Evolutionary conservation across 495 filamentous ascomycete species (phyloP).

Genomic region (Aspergillus wentii): DNA sequence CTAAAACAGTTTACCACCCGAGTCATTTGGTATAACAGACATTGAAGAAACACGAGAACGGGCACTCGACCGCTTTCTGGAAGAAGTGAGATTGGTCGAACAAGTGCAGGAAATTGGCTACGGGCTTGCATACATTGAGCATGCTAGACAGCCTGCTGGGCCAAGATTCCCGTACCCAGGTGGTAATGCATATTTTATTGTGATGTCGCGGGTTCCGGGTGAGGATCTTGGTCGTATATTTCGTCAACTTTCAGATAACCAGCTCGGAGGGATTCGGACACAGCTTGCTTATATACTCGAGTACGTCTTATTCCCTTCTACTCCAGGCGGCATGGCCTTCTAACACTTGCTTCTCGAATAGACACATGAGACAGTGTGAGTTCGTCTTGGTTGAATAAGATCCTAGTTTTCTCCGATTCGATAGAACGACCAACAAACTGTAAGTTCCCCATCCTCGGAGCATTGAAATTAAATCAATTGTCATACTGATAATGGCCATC

Average conservation of each 20-base stretch:
- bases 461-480: not conserved
- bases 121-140: not conserved
- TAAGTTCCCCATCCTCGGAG: not conserved
- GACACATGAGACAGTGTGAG: not conserved
- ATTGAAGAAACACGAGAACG: not conserved
- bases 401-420: not conserved
- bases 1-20: not conserved
- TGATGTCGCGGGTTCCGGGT: not conserved
- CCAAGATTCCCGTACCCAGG: not conserved
- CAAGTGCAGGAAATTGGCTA: not conserved
- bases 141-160: not conserved
- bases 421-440: not conserved
- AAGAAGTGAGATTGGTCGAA: not conserved
- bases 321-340: not conserved
- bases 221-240: not conserved
- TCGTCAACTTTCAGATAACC: not conserved
- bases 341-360: not conserved
- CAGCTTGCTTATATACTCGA: not conserved
- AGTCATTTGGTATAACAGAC: not conserved
- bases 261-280: not conserved
- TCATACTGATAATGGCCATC: not conserved
- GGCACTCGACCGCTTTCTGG: not conserved
- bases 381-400: not conserved
- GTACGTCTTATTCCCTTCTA: not conserved
- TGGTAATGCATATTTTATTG: not conserved